Base-by-base conservation (phyloP, 2,329 filamentous ascomycete species). In the Salinomyces thailandicus region DNA sequence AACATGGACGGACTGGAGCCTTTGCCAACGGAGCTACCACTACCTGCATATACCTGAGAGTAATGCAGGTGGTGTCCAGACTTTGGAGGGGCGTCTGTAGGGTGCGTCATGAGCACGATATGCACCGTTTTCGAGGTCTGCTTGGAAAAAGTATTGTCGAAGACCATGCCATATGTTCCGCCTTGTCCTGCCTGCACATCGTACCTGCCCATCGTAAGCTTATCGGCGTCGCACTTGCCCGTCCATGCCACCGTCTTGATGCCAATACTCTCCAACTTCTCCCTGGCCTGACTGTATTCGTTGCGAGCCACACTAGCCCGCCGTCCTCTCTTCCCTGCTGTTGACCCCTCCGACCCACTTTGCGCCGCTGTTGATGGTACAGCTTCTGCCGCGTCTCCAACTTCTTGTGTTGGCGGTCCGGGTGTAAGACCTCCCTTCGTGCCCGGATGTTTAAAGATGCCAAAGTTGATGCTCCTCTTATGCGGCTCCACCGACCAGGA, bases 141-240 rank as follows among this genome's bases (percentile, higher is more conserved):
- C 64, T 95, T 96, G 42, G 87, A 94, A 59, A 98, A 98, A 18
- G 91, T 98, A 57, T 98, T 98, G 73, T 98, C 91, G 55, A 98
- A 94, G 19, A 96, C 85, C 43, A 98, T 69, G 38, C 87, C 91
- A 58, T 93, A 98, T 76, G 94, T 95, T 54, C 91, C 91, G 16
- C 79, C 84, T 45, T 91, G 77, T 20, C 77, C 77, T 5, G 67
- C 53, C 1, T 68, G 67, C 16, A 96, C 84, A 55, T 94, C 82
- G 57, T 85, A 85, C 14, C 80, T 91, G 19, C 89, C 91, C 60
- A 89, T 85, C 14, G 85, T 83, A 34, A 95, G 86, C 65, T 91
- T 89, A 65, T 96, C 89, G 24, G 91, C 87, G 62, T 96, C 89
- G 60, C 86, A 96, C 68, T 89, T 94, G 27, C 91, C 91, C 48